Evolutionary conservation across 805 yeast genomes (phyloP), one percentile per base, ranked within the genome.

Genomic region (Kuraishia capsulata): DNA sequence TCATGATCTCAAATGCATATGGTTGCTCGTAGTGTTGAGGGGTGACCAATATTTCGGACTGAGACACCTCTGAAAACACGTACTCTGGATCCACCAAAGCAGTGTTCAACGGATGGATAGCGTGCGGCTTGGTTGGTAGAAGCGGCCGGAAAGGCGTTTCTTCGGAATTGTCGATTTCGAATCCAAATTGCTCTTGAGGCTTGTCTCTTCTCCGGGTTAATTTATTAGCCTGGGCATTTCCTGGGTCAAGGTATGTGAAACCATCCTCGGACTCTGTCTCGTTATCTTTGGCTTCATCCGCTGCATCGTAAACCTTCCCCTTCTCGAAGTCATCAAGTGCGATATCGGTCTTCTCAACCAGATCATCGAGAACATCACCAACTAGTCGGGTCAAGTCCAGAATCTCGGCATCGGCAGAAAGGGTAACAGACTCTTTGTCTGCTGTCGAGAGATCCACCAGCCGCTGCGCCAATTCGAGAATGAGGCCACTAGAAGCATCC

Each of bases 21-120:
- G 98, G 98, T 37, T 92, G 92, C 8, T 69, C 69, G 52, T 78
- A 82, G 56, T 78, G 85, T 8, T 71, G 55, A 3, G 84, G 81
- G 1, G 54, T 57, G 20, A 52, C 54, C 4, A 53, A 57, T 32
- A 60, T 62, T 50, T 71, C 50, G 39, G 44, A 47, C 32, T 71
- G 41, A 4, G 76, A 61, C 20, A 78, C 75, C n/a, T 74, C 74
- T 9, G 17, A 28, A 11, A 14, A 11, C 17, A 28, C 17, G 31
- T 28, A 28, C 17, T 28, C 31, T 11, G 31, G 31, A 9, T 13
- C 31, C 6, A 28, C 31, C 17, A 28, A 17, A 5, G 6, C 14
- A 5, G 14, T 8, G 5, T 28, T 13, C 18, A 79, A 67, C 0
- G 84, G 59, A 34, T 57, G 59, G 6, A 79, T 35, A 0, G 86